Evolutionary conservation across 768 basidiomycete genomes (phyloP), one percentile per base, ranked within the genome.

Genomic region (Hirschioporus abietinus): DNA sequence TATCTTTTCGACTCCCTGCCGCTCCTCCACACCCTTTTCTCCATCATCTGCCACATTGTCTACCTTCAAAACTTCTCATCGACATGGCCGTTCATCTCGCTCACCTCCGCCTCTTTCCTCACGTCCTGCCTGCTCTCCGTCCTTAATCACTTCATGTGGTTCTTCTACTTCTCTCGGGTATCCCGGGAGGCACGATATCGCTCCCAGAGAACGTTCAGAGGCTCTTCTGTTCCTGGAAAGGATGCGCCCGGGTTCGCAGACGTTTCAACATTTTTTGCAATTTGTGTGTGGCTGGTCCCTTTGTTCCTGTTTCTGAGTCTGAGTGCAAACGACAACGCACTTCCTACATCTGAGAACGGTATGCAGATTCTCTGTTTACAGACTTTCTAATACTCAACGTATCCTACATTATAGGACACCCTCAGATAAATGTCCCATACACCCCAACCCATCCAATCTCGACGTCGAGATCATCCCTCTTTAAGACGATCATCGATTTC

Each of bases 301-400:
- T 77, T 99, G 34, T 99, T 96, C 78, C 78, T 99, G 35, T 99
- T 99, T 82, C 80, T 99, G 66, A 96, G 95, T 73, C 80, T 99
- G 64, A 96, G 93, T 68, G 96, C 97, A 18, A 99, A 98, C 70
- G 97, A 99, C 75, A 94, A 99, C 72, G 93, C 96, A 1, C 83
- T 99, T 18, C 97, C 97, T 6, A 82, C 82, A 25, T 84, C 88
- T n/a, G 75, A 84, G 30, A 81, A 87, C 86, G 73, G 67, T 74
- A 64, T 23, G 20, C 10, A 10, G 70, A 67, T 59, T 23, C 25
- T 60, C 35, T n/a, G 61, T 42, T 58, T 35, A 34, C 9, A 52
- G 35, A 66, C 8, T 58, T 35, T 70, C 35, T 7, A 7, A 65
- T 35, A 34, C 25, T 66, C 58, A 63, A 42, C 27, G 66, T 63